phyloP scores from a whole-genome alignment of 441 rosid species.

The Theobroma grandiflorum region DNA sequence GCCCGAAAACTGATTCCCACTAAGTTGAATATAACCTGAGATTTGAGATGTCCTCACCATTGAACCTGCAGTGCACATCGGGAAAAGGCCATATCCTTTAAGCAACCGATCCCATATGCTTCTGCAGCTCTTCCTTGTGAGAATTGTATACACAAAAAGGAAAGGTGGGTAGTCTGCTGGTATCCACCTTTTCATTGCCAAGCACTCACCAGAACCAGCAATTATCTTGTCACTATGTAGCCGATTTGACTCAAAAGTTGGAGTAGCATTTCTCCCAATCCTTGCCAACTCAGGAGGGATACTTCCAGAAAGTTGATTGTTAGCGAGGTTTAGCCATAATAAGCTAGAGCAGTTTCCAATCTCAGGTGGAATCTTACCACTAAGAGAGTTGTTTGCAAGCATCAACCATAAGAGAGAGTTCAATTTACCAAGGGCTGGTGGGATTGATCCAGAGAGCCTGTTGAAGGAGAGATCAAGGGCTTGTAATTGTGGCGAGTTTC shows the following conservation, averaged over 20 bases:
- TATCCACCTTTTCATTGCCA: slow-evolving; percentile 86
- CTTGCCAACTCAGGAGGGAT: slow-evolving; percentile 63
- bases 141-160: slow-evolving; percentile 67
- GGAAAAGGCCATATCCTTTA: slow-evolving; percentile 71
- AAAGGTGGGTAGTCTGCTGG: slow-evolving; percentile 95
- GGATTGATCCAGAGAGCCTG: slow-evolving; percentile 65
- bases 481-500: slow-evolving; percentile 63
- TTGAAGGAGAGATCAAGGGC: slow-evolving; percentile 89
- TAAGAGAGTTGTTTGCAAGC: slow-evolving; percentile 79
- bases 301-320: slow-evolving; percentile 71
- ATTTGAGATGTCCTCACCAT: slow-evolving; percentile 41
- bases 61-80: slow-evolving; percentile 59
- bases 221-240: slow-evolving; percentile 31
- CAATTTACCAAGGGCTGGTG: slow-evolving; percentile 72
- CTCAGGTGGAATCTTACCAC: slow-evolving; percentile 71
- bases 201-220: slow-evolving; percentile 83
- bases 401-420: slow-evolving; percentile 83
- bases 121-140: slow-evolving; percentile 74
- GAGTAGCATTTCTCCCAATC: slow-evolving; percentile 62
- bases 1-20: slow-evolving; percentile 74
- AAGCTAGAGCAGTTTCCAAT: slow-evolving; percentile 82
- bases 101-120: slow-evolving; percentile 80
- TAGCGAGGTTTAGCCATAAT: slow-evolving; percentile 86
- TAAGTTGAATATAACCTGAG: slow-evolving; percentile 81
- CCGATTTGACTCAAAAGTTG: slow-evolving; percentile 61